Percentiles rank a stretch among this genome's conserved stretches.
Conservation (phyloP, 805 yeast genomes). For the Saccharomycopsis selenospora region DNA sequence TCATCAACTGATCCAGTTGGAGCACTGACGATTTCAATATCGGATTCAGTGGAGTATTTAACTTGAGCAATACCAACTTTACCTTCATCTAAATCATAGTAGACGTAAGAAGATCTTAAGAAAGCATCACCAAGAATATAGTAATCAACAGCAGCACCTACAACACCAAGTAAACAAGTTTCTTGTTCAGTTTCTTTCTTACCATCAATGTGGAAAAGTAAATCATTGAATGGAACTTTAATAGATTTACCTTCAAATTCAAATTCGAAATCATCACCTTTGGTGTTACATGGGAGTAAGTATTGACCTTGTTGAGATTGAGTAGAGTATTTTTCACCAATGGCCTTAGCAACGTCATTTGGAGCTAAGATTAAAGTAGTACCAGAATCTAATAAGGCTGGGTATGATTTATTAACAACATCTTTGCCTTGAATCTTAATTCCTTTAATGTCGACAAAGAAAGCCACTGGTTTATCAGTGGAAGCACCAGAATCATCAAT, state of each 20-base stretch:
- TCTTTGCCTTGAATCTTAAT: conserved; percentile 24
- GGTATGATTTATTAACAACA: conserved; percentile 15
- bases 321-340: not conserved
- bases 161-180: conserved; percentile 15
- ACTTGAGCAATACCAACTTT: conserved; percentile 53
- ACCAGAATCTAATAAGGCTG: conserved; percentile 49
- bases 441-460: conserved; percentile 14
- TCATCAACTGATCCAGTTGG: conserved; percentile 9
- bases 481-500: conserved; percentile 9
- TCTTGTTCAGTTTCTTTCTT: conserved; percentile 2
- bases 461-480: conserved; percentile 8
- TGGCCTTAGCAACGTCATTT: conserved; percentile 21
- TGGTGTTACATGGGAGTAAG: conserved; percentile 11
- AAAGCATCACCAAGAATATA: conserved; percentile 49
- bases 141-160: conserved; percentile 13
- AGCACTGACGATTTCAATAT: conserved; percentile 23
- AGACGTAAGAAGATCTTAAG: conserved; percentile 53
- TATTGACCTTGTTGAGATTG: conserved; percentile 14
- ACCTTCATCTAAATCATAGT: conserved; percentile 52
- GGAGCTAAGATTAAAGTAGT: conserved; percentile 48
- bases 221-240: conserved; percentile 14
- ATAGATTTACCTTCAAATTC: conserved; percentile 9
- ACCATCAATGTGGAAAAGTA: conserved; percentile 11
- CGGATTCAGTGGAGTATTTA: conserved; percentile 21
- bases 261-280: conserved; percentile 15